These are phyloP conservation scores for Russula olivacea DNA, from an alignment of 768 basidiomycete species.

Conservation along the genomic window DNA sequence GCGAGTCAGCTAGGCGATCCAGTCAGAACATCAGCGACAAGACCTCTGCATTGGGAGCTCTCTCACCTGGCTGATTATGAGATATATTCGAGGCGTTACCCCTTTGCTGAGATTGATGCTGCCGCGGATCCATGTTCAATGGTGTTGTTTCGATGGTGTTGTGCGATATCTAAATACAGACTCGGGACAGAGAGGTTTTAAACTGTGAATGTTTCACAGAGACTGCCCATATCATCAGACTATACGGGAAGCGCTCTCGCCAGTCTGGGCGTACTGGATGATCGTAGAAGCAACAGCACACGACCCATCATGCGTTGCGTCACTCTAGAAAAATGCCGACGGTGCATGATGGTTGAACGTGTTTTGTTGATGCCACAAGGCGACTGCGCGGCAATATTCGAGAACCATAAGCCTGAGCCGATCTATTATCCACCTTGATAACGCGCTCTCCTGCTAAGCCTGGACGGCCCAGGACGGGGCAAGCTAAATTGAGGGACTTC, in stretches of 20 bases:
- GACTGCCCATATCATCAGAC: neutral
- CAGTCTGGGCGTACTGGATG: slow-evolving; percentile 1
- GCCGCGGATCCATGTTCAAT: neutral
- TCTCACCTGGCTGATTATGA: neutral
- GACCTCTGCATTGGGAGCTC: neutral
- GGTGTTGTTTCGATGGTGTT: neutral
- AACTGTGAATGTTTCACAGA: neutral
- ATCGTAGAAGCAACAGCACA: neutral
- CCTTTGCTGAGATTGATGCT: neutral
- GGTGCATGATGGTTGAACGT: neutral
- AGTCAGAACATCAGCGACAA: neutral
- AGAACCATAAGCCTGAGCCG: neutral
- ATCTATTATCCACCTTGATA: neutral
- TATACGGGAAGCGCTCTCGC: neutral
- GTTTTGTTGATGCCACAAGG: slow-evolving; percentile 7
- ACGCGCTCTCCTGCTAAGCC: neutral
- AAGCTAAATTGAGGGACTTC: neutral
- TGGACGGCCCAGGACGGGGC: neutral
- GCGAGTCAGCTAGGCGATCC: neutral
- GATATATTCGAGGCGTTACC: neutral
- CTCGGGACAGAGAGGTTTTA: neutral
- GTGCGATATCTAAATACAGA: slow-evolving; percentile 4
- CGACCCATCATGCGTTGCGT: slow-evolving; percentile 1
- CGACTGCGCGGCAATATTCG: neutral
- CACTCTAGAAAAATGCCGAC: neutral